Evolutionary conservation across 345 rosid species (phyloP).

Genomic region (Sisymbrium irio): DNA sequence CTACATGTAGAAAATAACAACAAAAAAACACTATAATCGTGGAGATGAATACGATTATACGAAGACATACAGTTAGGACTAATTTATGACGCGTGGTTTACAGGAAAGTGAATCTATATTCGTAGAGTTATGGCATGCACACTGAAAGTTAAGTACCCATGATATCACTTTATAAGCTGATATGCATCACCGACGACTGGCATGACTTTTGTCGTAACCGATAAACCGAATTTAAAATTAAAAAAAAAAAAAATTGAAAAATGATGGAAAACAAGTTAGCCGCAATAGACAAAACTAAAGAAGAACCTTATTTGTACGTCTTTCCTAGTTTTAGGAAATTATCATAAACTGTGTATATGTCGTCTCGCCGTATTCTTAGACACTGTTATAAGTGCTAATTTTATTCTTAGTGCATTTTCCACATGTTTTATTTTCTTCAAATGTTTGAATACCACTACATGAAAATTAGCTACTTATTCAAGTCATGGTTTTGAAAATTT

Average conservation of each 20-base stretch:
- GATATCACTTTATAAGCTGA: background rate
- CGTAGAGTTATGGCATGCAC: background rate
- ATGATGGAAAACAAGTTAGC: background rate
- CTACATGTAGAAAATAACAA: background rate
- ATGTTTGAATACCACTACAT: background rate
- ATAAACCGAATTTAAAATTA: background rate
- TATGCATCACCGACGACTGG: background rate
- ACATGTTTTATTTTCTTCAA: background rate
- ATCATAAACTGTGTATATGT: background rate
- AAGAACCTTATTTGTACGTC: background rate
- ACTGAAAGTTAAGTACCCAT: background rate
- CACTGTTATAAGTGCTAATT: background rate
- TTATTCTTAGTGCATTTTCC: constrained; percentile 5
- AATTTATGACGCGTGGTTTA: background rate
- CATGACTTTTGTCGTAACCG: background rate
- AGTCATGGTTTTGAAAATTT: background rate
- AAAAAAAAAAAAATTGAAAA: background rate
- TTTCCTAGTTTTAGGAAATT: background rate
- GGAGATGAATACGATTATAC: background rate
- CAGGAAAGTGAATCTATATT: background rate
- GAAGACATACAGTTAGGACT: background rate
- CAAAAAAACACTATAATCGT: background rate
- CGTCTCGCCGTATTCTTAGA: constrained; percentile 1
- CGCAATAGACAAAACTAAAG: background rate
- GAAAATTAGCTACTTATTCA: background rate